phyloP scores from a whole-genome alignment of 2,329 filamentous ascomycete genomes.

The Penicillium thymicola region DNA sequence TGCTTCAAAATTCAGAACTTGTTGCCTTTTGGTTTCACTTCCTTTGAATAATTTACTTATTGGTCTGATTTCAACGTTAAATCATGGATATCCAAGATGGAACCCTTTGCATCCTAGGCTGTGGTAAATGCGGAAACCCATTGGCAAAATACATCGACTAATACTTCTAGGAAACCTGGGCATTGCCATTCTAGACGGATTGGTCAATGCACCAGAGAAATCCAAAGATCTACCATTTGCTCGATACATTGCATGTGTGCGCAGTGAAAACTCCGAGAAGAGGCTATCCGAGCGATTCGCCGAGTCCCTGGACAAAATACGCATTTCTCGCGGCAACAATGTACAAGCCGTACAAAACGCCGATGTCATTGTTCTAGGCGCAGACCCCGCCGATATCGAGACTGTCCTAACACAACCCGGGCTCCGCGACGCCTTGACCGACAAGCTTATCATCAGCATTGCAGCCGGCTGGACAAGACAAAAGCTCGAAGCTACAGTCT shows the following conservation, averaged over 20 bases:
- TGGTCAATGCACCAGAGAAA: constrained; percentile 24
- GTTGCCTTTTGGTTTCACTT: background rate
- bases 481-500: constrained; percentile 39
- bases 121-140: constrained; percentile 10
- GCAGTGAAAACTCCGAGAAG: constrained; percentile 38
- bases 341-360: constrained; percentile 35
- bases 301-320: constrained; percentile 27
- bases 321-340: constrained; percentile 37
- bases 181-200: constrained; percentile 36
- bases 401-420: constrained; percentile 38
- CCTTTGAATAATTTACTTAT: background rate
- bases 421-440: constrained; percentile 38
- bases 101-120: constrained; percentile 21
- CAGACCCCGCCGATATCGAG: constrained; percentile 47
- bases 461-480: constrained; percentile 49
- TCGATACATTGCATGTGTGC: constrained; percentile 44
- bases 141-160: background rate
- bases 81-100: constrained; percentile 12
- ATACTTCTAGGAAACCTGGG: constrained; percentile 37
- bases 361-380: constrained; percentile 47
- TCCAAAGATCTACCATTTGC: constrained; percentile 22
- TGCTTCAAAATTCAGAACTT: background rate
- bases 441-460: constrained; percentile 53
- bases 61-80: background rate
- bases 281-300: constrained; percentile 34